phyloP scores from a whole-genome alignment of 108 stramenopile species.

The Cylindrotheca fusiformis region DNA sequence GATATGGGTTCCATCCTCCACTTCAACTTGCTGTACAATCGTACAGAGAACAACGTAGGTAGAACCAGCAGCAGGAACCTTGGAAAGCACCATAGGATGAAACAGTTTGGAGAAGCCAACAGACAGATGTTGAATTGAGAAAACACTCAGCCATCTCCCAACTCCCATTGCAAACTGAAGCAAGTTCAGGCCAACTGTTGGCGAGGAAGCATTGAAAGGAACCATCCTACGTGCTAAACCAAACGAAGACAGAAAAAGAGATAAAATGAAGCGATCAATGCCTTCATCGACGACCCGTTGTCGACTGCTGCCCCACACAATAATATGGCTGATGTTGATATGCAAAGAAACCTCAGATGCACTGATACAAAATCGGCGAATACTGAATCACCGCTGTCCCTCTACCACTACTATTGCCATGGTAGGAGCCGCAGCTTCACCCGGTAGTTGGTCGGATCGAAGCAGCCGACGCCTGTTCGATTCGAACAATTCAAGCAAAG shows the following conservation, averaged over 20 bases:
- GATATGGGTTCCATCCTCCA: slow-evolving; percentile 1
- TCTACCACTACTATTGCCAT: not conserved
- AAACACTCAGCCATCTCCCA: no score
- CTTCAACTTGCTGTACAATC: slow-evolving; percentile 3
- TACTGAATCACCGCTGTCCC: not conserved
- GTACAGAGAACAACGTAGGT: not conserved
- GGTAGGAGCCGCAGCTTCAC: not conserved
- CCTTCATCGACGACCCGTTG: not conserved
- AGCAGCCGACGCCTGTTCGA: not conserved
- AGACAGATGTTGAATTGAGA: not conserved
- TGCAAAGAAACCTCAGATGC: not conserved
- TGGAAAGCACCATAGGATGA: not conserved
- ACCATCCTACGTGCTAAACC: not conserved
- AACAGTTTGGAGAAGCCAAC: not conserved
- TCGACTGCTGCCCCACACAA: not conserved
- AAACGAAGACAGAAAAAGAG: no score
- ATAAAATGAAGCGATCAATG: no score
- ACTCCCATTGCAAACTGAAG: no score
- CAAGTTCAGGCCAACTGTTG: not conserved
- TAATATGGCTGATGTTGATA: not conserved
- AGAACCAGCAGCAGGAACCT: not conserved
- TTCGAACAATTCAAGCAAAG: not conserved
- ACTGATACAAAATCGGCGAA: no score
- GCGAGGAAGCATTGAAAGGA: not conserved
- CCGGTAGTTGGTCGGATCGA: not conserved